Evolutionary conservation across 164 flowering plant genomes (phyloP).

Genomic region (Saururus chinensis): DNA sequence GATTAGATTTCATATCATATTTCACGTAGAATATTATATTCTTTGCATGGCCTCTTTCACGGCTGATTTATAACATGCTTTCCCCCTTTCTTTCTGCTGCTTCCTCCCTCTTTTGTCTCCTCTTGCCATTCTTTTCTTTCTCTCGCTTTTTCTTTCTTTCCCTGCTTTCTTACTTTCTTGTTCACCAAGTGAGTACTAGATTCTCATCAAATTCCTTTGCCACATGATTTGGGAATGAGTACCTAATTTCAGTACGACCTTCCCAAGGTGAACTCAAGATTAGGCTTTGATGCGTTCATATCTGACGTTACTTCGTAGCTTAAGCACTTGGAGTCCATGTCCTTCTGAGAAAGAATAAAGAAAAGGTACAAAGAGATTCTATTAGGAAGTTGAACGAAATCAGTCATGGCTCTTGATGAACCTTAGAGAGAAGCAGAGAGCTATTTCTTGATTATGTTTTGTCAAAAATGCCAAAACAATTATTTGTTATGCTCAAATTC

Average conservation of each 20-base stretch:
- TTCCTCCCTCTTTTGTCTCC: constrained; percentile 64
- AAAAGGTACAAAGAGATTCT: background rate
- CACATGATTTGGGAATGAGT: constrained; percentile 47
- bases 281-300: constrained; percentile 60
- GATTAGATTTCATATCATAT: constrained; percentile 38
- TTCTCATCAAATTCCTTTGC: constrained; percentile 27
- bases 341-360: constrained; percentile 22
- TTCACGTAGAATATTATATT: constrained; percentile 43
- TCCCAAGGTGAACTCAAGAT: constrained; percentile 87
- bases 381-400: no score
- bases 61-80: constrained; percentile 28
- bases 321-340: constrained; percentile 43
- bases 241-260: constrained; percentile 43
- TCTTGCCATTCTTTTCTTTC: constrained; percentile 35
- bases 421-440: no score
- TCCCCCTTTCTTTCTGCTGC: constrained; percentile 38
- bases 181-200: constrained; percentile 49
- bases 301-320: constrained; percentile 57
- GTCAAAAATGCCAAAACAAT: no score
- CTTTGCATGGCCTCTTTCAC: constrained; percentile 35
- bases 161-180: constrained; percentile 19
- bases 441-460: background rate
- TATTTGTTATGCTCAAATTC: no score
- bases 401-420: no score
- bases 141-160: constrained; percentile 39